These are phyloP conservation scores for Piromyces sp. DNA, from an alignment of 192 early-diverging fungal species.

Conservation along the genomic window DNA sequence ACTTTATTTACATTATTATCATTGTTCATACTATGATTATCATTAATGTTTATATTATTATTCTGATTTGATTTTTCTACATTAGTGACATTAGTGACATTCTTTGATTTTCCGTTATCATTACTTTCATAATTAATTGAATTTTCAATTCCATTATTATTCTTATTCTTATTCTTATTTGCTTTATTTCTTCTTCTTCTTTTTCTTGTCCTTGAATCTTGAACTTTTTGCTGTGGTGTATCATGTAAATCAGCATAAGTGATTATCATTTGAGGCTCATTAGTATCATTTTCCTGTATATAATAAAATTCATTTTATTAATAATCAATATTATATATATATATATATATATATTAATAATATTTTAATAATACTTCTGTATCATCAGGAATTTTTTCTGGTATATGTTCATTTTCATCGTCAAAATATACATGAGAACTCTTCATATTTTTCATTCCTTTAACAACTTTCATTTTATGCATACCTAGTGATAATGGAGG, in stretches of 20 bases:
- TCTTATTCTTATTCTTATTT: neutral
- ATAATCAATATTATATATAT: too few relatives aligned
- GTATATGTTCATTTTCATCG: too few relatives aligned
- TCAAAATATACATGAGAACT: neutral
- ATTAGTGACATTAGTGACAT: neutral
- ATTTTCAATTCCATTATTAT: neutral
- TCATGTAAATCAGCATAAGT: neutral
- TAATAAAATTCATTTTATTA: too few relatives aligned
- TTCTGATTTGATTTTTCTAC: neutral
- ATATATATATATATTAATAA: too few relatives aligned
- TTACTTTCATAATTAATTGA: neutral
- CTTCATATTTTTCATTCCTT: neutral
- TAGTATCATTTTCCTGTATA: neutral
- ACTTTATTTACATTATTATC: neutral
- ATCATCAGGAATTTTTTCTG: neutral
- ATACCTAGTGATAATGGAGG: neutral
- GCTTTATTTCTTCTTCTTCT: neutral
- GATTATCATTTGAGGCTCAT: neutral
- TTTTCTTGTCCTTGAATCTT: neutral
- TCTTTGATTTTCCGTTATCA: neutral
- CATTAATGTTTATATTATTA: neutral
- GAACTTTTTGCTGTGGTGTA: neutral
- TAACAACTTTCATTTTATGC: neutral
- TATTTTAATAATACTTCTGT: too few relatives aligned
- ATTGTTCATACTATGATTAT: neutral